Evolutionary conservation across 495 filamentous ascomycete genomes (phyloP), one percentile per base, ranked within the genome.

Genomic region (Apodospora peruviana): DNA sequence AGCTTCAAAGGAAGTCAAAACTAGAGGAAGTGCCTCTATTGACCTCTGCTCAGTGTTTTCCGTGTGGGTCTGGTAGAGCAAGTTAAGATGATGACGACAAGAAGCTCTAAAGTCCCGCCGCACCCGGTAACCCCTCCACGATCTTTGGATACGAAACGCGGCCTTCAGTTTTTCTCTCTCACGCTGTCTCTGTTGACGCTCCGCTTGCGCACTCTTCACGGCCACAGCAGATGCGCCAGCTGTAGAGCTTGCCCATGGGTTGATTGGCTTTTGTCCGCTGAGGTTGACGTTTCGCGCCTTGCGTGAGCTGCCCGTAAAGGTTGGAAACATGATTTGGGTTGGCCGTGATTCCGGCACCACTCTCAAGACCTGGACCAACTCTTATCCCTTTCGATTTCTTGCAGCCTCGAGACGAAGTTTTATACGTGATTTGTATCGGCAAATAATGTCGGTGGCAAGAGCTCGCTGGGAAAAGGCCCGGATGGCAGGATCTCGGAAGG

Each of bases 281-380:
- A 98, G 84, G 66, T 98, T 95, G 55, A 98, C 89, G 63, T 95
- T 88, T 45, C 93, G 85, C 43, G 83, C 84, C 47, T 85, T 86
- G 56, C 90, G 83, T 56, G 90, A 85, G 71, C 65, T 87, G 48
- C 93, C 93, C 22, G 87, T 91, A 68, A 98, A 98, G 34, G 84
- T 86, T 47, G 83, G 83, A 67, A 91, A 95, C 91, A 97, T 97
- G 46, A 17, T 34, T 46, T 38, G 5, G 36, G 35, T 9, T 4
- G 4, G 4, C 4, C 10, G 35, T 37, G 35, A n/a, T n/a, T n/a
- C n/a, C n/a, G n/a, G n/a, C n/a, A n/a, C n/a, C n/a, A n/a, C n/a
- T n/a, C n/a, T n/a, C n/a, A n/a, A n/a, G n/a, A n/a, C n/a, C n/a
- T n/a, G n/a, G n/a, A n/a, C n/a, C n/a, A n/a, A n/a, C n/a, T n/a